Conservation (phyloP, 1,284 basidiomycete genomes). For the Paramarasmius palmivorus region DNA sequence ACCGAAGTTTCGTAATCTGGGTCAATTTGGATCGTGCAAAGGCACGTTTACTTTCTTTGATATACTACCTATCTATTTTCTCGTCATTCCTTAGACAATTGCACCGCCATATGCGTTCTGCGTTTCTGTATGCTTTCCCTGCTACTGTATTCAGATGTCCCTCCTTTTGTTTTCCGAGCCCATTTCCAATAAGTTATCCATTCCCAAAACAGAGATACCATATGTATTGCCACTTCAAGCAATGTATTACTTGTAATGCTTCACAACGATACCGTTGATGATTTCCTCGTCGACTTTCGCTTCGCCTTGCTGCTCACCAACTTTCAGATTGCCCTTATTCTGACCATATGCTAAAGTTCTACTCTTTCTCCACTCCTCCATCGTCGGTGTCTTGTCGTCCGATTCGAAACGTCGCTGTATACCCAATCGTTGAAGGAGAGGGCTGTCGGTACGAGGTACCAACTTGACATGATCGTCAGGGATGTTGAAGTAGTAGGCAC, state of each 20-base stretch:
- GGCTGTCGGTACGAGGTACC: constrained; percentile 38
- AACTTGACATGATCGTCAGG: constrained; percentile 37
- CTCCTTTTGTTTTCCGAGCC: too few relatives aligned
- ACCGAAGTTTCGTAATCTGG: too few relatives aligned
- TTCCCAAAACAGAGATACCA: too few relatives aligned
- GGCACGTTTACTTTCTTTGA: too few relatives aligned
- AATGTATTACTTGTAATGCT: constrained; percentile 44
- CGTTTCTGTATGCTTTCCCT: too few relatives aligned
- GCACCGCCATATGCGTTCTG: too few relatives aligned
- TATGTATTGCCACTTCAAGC: not conserved
- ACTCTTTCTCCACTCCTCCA: constrained; percentile 35
- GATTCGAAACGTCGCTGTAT: constrained; percentile 28
- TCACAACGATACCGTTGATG: constrained; percentile 46
- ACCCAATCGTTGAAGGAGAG: constrained; percentile 36
- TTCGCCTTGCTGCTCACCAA: constrained; percentile 28
- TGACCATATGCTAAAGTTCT: constrained; percentile 36
- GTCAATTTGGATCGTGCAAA: too few relatives aligned
- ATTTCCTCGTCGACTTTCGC: constrained; percentile 41
- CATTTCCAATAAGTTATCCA: too few relatives aligned
- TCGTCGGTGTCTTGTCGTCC: constrained; percentile 33
- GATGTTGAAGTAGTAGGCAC: constrained; percentile 53
- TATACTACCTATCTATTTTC: too few relatives aligned
- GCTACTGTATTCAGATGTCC: too few relatives aligned
- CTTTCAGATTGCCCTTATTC: constrained; percentile 24
- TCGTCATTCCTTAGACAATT: too few relatives aligned